phyloP scores from a whole-genome alignment of 169 alveolate species.

The Cryptosporidium tyzzeri region DNA sequence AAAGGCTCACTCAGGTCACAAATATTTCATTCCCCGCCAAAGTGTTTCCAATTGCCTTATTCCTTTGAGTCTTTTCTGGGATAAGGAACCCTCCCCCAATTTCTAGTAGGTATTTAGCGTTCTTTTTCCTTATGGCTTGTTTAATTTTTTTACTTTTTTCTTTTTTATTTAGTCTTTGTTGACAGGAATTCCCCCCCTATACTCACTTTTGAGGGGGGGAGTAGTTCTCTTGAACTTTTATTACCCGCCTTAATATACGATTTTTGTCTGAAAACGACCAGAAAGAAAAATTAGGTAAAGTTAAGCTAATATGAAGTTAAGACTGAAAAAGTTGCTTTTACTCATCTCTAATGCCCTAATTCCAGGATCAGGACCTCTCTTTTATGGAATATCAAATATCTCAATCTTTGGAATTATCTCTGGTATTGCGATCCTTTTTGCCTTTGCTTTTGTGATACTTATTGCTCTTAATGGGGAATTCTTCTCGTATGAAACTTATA shows the following conservation, averaged over 20 bases:
- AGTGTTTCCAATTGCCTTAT: conserved; percentile 14
- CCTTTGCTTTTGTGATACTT: conserved; percentile 23
- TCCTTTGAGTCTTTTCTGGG: conserved; percentile 12
- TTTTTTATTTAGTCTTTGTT: neutral
- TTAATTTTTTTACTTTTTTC: neutral
- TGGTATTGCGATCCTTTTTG: conserved; percentile 3
- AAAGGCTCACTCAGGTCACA: neutral
- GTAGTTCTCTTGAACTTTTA: neutral
- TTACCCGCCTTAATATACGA: neutral
- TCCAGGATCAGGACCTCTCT: conserved; percentile 61
- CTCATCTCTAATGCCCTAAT: conserved; percentile 18
- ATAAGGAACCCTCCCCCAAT: conserved; percentile 1
- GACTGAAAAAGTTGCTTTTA: neutral
- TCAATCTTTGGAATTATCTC: conserved; percentile 18
- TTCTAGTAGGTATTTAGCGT: conserved; percentile 45
- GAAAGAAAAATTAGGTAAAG: neutral
- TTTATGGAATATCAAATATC: conserved; percentile 32
- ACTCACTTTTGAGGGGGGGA: neutral
- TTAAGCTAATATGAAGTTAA: neutral
- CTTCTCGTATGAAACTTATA: conserved; percentile 30
- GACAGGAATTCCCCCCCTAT: no score
- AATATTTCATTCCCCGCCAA: neutral
- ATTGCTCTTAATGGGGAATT: conserved; percentile 51
- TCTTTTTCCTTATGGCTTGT: conserved; percentile 41
- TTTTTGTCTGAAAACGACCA: neutral